Conservation (phyloP, 805 yeast species). For the Saccharomycopsis lassenensis region DNA sequence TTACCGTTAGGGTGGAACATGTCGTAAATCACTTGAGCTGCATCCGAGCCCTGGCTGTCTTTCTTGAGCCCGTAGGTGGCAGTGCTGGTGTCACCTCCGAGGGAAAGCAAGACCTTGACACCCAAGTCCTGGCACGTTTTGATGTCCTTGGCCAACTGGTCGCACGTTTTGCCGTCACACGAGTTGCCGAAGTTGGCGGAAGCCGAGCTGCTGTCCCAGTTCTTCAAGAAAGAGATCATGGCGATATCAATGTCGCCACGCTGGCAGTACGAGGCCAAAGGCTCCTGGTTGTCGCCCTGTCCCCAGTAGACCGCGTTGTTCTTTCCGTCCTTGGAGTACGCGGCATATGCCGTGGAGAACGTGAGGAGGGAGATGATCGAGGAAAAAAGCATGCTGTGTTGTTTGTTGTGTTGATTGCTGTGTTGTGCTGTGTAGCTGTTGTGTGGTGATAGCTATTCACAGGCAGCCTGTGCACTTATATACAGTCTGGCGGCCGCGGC, state of each 20-base stretch:
- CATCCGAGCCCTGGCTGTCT: constrained; percentile 61
- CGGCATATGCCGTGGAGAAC: too few species aligned
- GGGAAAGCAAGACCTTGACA: constrained; percentile 61
- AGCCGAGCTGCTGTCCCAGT: constrained; percentile 19
- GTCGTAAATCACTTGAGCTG: constrained; percentile 51
- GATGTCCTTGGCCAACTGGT: constrained; percentile 53
- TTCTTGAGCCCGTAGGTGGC: constrained; percentile 70
- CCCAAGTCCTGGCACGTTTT: constrained; percentile 68
- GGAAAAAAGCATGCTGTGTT: too few species aligned
- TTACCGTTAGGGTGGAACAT: constrained; percentile 36
- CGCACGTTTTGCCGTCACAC: constrained; percentile 27
- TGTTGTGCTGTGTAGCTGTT: too few species aligned
- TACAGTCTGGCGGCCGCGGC: too few species aligned
- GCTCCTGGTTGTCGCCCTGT: constrained; percentile 39
- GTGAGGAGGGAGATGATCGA: too few species aligned
- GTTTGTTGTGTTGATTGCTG: too few species aligned
- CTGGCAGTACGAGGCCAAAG: constrained; percentile 41
- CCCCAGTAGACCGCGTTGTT: constrained; percentile 68
- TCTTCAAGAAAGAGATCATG: constrained; percentile 19
- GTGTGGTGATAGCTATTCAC: too few species aligned
- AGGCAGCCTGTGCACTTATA: too few species aligned
- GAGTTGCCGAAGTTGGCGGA: constrained; percentile 38
- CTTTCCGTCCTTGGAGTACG: constrained; percentile 20
- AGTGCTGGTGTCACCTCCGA: constrained; percentile 58
- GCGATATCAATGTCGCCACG: constrained; percentile 38